These are phyloP conservation scores for Tetrahymena malaccensis DNA, from an alignment of 73 alveolate genomes.

Conservation along the genomic window DNA sequence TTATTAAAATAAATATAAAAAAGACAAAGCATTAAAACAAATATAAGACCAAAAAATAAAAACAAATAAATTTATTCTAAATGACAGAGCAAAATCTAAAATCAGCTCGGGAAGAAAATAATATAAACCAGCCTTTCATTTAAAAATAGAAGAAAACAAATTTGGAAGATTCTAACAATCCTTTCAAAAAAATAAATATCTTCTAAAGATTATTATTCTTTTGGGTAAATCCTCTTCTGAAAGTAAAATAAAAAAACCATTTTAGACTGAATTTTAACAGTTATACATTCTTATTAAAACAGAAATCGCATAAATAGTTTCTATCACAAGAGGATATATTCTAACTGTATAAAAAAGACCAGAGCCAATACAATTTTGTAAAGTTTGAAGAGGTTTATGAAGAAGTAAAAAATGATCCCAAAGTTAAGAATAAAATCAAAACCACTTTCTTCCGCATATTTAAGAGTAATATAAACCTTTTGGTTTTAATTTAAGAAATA, in stretches of 20 bases:
- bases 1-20: too few species aligned
- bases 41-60: not conserved
- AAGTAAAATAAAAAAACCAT: not conserved
- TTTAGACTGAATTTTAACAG: not conserved
- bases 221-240: not conserved
- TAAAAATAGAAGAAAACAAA: not conserved
- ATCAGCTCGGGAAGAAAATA: not conserved
- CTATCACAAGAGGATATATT: not conserved
- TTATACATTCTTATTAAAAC: not conserved
- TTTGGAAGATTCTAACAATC: not conserved
- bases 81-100: not conserved
- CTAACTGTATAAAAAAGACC: not conserved
- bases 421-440: not conserved
- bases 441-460: not conserved
- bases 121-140: not conserved
- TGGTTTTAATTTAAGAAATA: not conserved
- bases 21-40: too few species aligned
- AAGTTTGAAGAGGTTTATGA: not conserved
- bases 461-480: not conserved
- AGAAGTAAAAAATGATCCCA: not conserved
- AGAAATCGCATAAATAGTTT: not conserved
- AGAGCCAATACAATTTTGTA: not conserved
- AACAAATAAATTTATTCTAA: too few species aligned
- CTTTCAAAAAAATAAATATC: not conserved
- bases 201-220: not conserved